phyloP scores from a whole-genome alignment of 1,139 yeast species.

The Candida neerlandica region DNA sequence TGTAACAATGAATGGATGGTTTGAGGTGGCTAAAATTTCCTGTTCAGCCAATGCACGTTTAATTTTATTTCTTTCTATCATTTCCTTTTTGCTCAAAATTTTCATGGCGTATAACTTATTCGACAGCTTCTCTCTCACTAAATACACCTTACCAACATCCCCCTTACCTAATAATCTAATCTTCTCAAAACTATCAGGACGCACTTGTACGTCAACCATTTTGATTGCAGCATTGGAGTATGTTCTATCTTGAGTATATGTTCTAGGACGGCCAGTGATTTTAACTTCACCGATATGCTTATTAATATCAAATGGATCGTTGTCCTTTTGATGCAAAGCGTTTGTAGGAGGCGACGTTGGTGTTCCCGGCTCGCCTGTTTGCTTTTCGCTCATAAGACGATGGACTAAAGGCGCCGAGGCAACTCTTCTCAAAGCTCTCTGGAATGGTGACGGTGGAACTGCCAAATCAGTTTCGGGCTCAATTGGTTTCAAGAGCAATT shows the following conservation, averaged over 20 bases:
- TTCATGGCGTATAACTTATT: constrained; percentile 89
- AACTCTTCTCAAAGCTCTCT: constrained; percentile 64
- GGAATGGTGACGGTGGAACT: constrained; percentile 40
- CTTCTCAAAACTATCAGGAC: constrained; percentile 86
- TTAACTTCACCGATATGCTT: constrained; percentile 59
- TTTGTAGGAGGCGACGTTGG: constrained; percentile 5
- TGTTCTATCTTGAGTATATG: constrained; percentile 57
- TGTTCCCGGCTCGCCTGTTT: background rate
- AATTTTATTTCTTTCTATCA: constrained; percentile 93
- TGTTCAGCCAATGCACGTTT: constrained; percentile 96
- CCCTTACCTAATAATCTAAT: constrained; percentile 90
- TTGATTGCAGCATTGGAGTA: constrained; percentile 75
- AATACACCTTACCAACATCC: constrained; percentile 94
- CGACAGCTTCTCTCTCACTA: constrained; percentile 80
- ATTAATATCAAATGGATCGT: constrained; percentile 39
- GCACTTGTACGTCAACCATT: constrained; percentile 76
- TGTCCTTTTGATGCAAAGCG: constrained; percentile 8
- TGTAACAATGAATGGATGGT: constrained; percentile 97
- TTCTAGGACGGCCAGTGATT: constrained; percentile 50
- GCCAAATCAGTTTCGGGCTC: constrained; percentile 12
- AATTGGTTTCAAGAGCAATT: constrained; percentile 10
- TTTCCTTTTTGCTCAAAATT: constrained; percentile 84
- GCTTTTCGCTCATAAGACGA: constrained; percentile 34
- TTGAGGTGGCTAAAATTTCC: constrained; percentile 91
- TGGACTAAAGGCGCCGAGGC: constrained; percentile 79